Percentiles rank a stretch among this genome's conserved stretches.
Conservation (phyloP, 192 early-diverging fungal genomes). For the Ambispora gerdemannii region DNA sequence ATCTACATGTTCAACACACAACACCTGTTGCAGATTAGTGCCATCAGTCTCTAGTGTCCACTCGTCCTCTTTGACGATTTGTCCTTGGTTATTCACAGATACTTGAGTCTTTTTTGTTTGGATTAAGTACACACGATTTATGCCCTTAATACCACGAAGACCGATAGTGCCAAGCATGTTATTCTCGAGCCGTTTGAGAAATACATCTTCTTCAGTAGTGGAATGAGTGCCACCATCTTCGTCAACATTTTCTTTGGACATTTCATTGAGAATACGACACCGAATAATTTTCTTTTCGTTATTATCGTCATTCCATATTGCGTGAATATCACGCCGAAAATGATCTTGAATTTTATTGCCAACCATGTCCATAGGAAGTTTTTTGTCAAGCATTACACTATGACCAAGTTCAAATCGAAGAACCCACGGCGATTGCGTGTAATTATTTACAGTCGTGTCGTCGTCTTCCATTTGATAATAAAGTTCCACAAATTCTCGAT, state of each 20-base stretch:
- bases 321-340: conserved; percentile 78
- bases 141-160: conserved; percentile 84
- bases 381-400: conserved; percentile 86
- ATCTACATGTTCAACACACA: conserved; percentile 83
- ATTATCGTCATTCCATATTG: conserved; percentile 88
- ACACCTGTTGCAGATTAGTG: conserved; percentile 82
- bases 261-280: conserved; percentile 77
- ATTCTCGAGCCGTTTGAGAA: conserved; percentile 80
- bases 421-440: conserved; percentile 69
- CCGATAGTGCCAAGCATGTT: conserved; percentile 84
- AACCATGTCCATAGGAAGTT: conserved; percentile 81
- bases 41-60: conserved; percentile 92
- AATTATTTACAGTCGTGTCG: conserved; percentile 55
- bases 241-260: conserved; percentile 59
- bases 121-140: conserved; percentile 80
- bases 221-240: conserved; percentile 47
- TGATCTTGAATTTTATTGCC: conserved; percentile 72
- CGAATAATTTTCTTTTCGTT: conserved; percentile 82
- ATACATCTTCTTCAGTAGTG: conserved; percentile 76
- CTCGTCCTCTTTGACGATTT: conserved; percentile 62
- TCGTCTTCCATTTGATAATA: conserved; percentile 82
- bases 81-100: conserved; percentile 54
- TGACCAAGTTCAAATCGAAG: conserved; percentile 75
- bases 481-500: conserved; percentile 83
- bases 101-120: conserved; percentile 50